Evolutionary conservation across 1,284 basidiomycete genomes (phyloP), one percentile per base, ranked within the genome.

Genomic region (Pseudozyma thailandica): DNA sequence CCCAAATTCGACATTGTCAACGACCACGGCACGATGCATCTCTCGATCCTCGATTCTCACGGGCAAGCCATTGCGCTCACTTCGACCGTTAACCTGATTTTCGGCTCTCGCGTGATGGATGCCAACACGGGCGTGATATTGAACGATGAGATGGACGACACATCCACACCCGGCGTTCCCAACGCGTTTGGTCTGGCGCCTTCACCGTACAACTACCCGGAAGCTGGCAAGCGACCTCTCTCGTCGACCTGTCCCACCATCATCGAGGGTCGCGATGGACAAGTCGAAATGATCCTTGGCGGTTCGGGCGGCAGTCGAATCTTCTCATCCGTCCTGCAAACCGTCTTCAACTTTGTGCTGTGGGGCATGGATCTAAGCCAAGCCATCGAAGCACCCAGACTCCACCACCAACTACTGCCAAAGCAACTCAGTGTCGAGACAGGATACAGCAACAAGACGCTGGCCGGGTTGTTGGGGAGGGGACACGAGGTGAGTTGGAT

Each of bases 341-440:
- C 90, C 23, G 83, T 98, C 8, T 83, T 96, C 21, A 93, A 95
- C 82, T 61, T 37, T 12, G 81, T 93, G 21, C 87, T 91, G 54
- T 91, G 91, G 87, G 93, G 91, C 0, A 86, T 92, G 84, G 89
- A 95, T 77, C 82, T 91, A 28, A 89, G 90, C 58, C 83, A 87
- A 28, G 92, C 94, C 0, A 89, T 98, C 33, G 95, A 98, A 83
- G 87, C 85, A 66, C 90, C 92, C 0, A 87, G 94, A n/a, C 81
- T 96, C n/a, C 94, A 98, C 80, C 89, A 96, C 80, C 95, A 98
- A 82, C 59, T 80, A 21, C 55, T 80, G 7, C 78, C 78, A 9
- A 52, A 50, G 16, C 25, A 57, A 23, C 50, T 79, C 4, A 68
- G 58, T 18, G 68, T 66, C n/a, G 78, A 80, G 57, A 78, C 73